Percentiles rank a stretch among this genome's conserved stretches.
phyloP scores from a whole-genome alignment of 768 basidiomycete species.

The Multifurca ochricompacta region DNA sequence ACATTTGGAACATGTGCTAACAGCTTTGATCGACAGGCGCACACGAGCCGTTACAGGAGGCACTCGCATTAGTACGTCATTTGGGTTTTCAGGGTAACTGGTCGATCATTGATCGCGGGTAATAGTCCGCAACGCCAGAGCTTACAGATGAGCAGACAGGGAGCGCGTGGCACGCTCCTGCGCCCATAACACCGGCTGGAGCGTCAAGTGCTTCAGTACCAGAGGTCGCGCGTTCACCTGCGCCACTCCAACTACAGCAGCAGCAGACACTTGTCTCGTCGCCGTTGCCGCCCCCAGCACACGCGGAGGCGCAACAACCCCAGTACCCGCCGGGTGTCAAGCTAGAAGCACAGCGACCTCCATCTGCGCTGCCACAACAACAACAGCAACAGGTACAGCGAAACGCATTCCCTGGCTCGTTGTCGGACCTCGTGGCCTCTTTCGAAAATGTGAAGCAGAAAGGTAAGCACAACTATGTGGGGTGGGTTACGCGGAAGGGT shows the following conservation, averaged over 20 bases:
- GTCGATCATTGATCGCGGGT: neutral
- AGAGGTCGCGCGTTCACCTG: conserved; percentile 36
- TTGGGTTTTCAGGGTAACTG: neutral
- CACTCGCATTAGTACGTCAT: conserved; percentile 2
- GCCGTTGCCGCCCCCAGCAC: conserved; percentile 5
- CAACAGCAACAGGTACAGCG: conserved; percentile 32
- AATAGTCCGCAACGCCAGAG: neutral
- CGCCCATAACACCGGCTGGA: neutral
- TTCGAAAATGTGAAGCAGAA: conserved; percentile 98
- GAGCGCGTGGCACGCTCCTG: conserved; percentile 14
- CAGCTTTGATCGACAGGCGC: neutral
- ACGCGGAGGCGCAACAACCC: conserved; percentile 11
- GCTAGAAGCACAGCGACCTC: conserved; percentile 15
- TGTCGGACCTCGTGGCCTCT: conserved; percentile 88
- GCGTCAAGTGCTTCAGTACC: conserved; percentile 15
- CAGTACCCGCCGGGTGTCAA: conserved; percentile 23
- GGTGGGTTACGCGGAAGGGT: neutral
- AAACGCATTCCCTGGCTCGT: conserved; percentile 64
- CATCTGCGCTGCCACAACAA: conserved; percentile 20
- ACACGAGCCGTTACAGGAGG: conserved; percentile 13
- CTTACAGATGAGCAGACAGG: conserved; percentile 8
- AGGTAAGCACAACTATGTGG: conserved; percentile 40
- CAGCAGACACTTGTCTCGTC: conserved; percentile 11
- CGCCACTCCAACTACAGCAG: conserved; percentile 40
- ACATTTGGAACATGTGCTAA: neutral